A percentile compares a stretch with the other conserved stretches of the same genome.
Evolutionary conservation across 768 basidiomycete species (phyloP).

Genomic region (Tylopilus sp.): DNA sequence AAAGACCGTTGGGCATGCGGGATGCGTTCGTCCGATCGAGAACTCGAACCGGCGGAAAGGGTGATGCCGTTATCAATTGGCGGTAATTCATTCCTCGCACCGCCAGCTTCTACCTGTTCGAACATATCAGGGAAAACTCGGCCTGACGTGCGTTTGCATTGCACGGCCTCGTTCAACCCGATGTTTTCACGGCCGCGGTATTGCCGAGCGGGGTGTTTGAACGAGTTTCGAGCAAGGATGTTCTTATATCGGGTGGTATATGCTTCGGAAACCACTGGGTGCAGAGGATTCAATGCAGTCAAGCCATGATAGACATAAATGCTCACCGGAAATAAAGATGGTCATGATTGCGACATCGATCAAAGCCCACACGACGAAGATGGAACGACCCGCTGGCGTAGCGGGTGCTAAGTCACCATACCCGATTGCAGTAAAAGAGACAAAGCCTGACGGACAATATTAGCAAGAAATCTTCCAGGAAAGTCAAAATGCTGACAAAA

Average conservation of each 20-base stretch:
- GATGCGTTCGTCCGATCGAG: too few relatives aligned
- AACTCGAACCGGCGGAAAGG: too few relatives aligned
- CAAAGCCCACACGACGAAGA: constrained; percentile 78
- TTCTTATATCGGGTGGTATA: constrained; percentile 63
- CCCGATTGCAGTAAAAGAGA: constrained; percentile 72
- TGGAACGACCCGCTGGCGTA: constrained; percentile 66
- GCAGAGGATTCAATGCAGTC: neutral
- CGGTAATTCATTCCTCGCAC: neutral
- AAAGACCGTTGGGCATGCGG: constrained; percentile 29
- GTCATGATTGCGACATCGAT: constrained; percentile 77
- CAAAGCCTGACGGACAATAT: constrained; percentile 46
- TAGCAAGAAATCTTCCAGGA: neutral
- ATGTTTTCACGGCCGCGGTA: constrained; percentile 36
- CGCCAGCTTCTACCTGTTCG: neutral
- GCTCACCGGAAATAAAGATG: constrained; percentile 63
- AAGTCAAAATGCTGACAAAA: constrained; percentile 51
- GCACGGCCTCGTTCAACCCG: constrained; percentile 13
- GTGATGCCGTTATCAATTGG: neutral
- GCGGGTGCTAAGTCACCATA: constrained; percentile 62
- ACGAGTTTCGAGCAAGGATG: constrained; percentile 44
- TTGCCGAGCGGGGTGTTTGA: constrained; percentile 44
- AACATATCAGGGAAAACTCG: neutral
- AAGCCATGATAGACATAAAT: neutral
- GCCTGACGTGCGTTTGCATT: constrained; percentile 3
- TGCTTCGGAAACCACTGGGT: constrained; percentile 60